Conservation (phyloP, 192 early-diverging fungal species). For the Backusella psychrophila region DNA sequence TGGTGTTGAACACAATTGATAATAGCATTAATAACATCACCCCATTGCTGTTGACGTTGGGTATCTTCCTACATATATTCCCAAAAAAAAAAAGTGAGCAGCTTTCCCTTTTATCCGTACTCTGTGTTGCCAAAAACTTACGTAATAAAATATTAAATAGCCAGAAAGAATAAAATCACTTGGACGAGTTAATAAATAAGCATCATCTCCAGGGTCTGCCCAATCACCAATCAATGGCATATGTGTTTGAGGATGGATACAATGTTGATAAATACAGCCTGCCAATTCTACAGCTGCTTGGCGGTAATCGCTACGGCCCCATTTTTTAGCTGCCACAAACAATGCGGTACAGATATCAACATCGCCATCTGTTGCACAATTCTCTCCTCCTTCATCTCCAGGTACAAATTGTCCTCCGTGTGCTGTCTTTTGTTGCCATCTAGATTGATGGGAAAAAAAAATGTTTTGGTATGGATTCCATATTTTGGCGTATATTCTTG, state of each 20-base stretch:
- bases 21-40: conserved; percentile 43
- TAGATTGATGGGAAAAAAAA: background rate
- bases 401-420: conserved; percentile 38
- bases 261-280: conserved; percentile 47
- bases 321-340: conserved; percentile 45
- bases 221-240: conserved; percentile 54
- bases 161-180: conserved; percentile 53
- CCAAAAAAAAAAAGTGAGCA: background rate
- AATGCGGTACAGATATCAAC: conserved; percentile 53
- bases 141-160: conserved; percentile 48
- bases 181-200: conserved; percentile 45
- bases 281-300: conserved; percentile 39
- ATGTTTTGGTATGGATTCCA: background rate
- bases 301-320: conserved; percentile 47
- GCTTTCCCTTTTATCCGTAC: background rate
- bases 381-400: conserved; percentile 44
- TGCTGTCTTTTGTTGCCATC: conserved; percentile 50
- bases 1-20: conserved; percentile 39
- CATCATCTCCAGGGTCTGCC: conserved; percentile 45
- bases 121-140: background rate
- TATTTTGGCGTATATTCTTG: background rate
- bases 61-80: conserved; percentile 39
- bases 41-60: conserved; percentile 41
- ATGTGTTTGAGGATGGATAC: conserved; percentile 46
- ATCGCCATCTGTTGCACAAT: conserved; percentile 56